Base-by-base conservation (phyloP, 768 basidiomycete genomes). In the Termitomyces sp. region DNA sequence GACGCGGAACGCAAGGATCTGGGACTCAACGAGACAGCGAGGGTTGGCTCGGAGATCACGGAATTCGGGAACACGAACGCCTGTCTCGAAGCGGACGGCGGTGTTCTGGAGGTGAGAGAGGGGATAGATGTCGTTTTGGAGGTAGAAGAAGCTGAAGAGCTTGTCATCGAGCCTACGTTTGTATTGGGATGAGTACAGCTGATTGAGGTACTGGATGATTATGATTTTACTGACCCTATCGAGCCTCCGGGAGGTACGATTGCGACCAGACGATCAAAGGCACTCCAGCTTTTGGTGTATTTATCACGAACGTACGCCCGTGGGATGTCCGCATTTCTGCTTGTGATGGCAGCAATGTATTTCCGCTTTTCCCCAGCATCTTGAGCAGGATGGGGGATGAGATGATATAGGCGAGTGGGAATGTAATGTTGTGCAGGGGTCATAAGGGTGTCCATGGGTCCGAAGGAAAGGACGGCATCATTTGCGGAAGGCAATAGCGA, bases 281-380 rank as follows among this genome's bases (percentile, higher is more conserved):
- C 92, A 69, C 90, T 92, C 92, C 93, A 94, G 65, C 90, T 92
- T 74, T 94, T 94, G 28, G 91, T 93, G 70, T 94, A 94, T 89
- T 92, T 90, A 66, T 94, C 92, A 59, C 92, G 85, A 50, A 93
- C 92, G 20, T 92, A 80, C 1, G 91, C 89, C 54, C 92, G 84
- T 12, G 92, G 90, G 28, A 92, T 88, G 69, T 93, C 92, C 16
- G 90, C 91, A 70, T 94, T 94, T 71, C 91, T 89, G 81, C 87
- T 90, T 15, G 84, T 82, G 18, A 94, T 70, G 67, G 87, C 84
- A 32, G 87, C 83, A 60, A 94, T 80, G 66, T 91, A 94, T 67
- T 87, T 83, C 63, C 85, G 81, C 67, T 89, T 88, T 70, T 92
- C 92, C 48, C 78, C 80, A 1, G 84, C 68, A 61, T 90, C 90